phyloP scores from a whole-genome alignment of 1,284 basidiomycete genomes.

The Stereum hirsutum region DNA sequence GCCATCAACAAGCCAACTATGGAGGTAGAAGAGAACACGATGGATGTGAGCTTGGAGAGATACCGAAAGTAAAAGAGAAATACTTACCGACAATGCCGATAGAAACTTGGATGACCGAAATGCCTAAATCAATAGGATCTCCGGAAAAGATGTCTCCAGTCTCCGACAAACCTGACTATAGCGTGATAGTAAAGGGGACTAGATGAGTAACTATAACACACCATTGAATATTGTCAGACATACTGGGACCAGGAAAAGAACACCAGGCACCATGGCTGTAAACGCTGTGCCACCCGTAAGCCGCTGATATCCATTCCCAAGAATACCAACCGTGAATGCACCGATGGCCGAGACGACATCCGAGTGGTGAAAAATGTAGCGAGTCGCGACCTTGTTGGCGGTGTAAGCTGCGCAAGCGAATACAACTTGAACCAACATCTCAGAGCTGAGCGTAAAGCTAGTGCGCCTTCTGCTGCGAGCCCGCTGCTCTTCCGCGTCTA shows the following conservation, averaged over 20 bases:
- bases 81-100: too few species aligned
- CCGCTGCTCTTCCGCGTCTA: too few species aligned
- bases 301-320: conserved; percentile 80
- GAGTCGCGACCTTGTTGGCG: conserved; percentile 72
- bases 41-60: too few species aligned
- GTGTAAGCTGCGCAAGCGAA: conserved; percentile 77
- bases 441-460: too few species aligned
- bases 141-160: conserved; percentile 62
- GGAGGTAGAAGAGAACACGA: too few species aligned
- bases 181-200: too few species aligned
- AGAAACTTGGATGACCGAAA: conserved; percentile 81
- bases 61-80: too few species aligned
- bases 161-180: conserved; percentile 76
- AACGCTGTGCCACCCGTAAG: conserved; percentile 86
- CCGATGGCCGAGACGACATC: conserved; percentile 84
- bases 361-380: conserved; percentile 79
- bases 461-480: too few species aligned
- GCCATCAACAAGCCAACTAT: conserved; percentile 88
- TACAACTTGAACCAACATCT: conserved; percentile 77
- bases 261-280: conserved; percentile 83
- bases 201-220: too few species aligned
- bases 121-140: conserved; percentile 66
- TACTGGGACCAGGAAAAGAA: conserved; percentile 77
- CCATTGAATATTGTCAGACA: conserved; percentile 20
- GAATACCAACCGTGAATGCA: conserved; percentile 73